Evolutionary conservation across 371 early-diverging fungal genomes (phyloP), one percentile per base, ranked within the genome.

Genomic region (Phascolomyces articulosus): DNA sequence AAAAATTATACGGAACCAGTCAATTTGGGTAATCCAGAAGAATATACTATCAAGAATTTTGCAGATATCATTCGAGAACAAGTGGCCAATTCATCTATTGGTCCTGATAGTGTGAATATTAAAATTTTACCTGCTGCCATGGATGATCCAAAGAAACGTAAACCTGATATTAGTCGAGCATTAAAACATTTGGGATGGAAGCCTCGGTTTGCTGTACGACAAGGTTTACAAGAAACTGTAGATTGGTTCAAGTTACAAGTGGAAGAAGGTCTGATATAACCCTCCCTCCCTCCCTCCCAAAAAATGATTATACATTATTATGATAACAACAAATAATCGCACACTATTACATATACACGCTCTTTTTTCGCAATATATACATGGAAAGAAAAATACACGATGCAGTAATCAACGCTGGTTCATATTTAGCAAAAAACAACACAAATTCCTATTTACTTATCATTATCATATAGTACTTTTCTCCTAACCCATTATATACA

Each of bases 21-120:
- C 20, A 95, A 95, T 72, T 51, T 95, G 27, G 95, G 95, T 16
- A 95, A 94, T 66, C 94, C 95, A 2, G 92, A 94, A 56, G 95
- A 95, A 72, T 95, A 87, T 66, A 92, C 93, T 15, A 93, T 95
- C 65, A 74, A 72, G 18, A 81, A 93, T 54, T 93, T 94, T 84
- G 94, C 95, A 26, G 85, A 90, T 62, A 84, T 91, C 62, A 91
- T 95, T 65, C 73, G 88, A 40, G 83, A 83, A 40, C 80, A 87
- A 69, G 90, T 93, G 21, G 80, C 88, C 44, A 59, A 64, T n/a
- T 64, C 77, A 0, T 73, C 78, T 15, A 38, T 65, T 13, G 63
- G 75, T 13, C 66, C 74, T 2, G 60, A 75, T 13, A 66, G 74
- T n/a, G 85, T 86, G 18, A 75, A 83, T 47, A 91, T 94, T 57